Percentiles rank a stretch among this genome's conserved stretches.
Evolutionary conservation across 2,329 filamentous ascomycete genomes (phyloP).

Genomic region (Penicillium sclerotigenum): DNA sequence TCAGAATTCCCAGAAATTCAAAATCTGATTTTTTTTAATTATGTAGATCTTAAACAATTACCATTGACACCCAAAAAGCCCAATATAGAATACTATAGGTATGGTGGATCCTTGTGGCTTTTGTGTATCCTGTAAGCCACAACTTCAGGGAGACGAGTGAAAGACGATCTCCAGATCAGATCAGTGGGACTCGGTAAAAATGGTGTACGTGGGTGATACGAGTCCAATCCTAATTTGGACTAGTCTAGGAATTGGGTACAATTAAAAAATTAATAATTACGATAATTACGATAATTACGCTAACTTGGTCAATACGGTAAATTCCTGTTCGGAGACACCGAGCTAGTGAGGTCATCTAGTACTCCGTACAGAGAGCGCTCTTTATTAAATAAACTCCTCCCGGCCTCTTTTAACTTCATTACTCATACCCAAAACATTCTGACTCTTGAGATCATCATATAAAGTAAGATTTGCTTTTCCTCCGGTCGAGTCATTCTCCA

Average conservation of each 20-base stretch:
- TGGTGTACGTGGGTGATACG: background rate
- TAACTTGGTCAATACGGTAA: slow-evolving; percentile 4
- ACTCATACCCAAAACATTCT: slow-evolving; percentile 6
- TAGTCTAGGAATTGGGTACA: slow-evolving; percentile 1
- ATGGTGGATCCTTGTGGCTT: slow-evolving; percentile 8
- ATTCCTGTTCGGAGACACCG: slow-evolving; percentile 1
- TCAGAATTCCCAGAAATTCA: background rate
- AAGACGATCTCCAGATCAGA: slow-evolving; percentile 12
- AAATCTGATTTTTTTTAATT: background rate
- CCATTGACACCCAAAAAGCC: background rate
- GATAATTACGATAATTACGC: background rate
- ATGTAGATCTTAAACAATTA: slow-evolving; percentile 2
- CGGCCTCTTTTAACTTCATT: slow-evolving; percentile 12
- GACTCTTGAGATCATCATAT: slow-evolving; percentile 8
- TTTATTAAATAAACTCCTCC: slow-evolving; percentile 15
- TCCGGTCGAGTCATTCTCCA: slow-evolving; percentile 23
- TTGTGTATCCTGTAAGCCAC: slow-evolving; percentile 11
- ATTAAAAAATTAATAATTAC: background rate
- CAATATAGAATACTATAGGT: slow-evolving; percentile 3
- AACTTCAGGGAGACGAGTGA: slow-evolving; percentile 1
- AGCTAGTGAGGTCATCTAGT: slow-evolving; percentile 8
- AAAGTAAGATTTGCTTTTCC: slow-evolving; percentile 4
- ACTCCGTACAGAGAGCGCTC: slow-evolving; percentile 2
- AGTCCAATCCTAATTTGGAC: slow-evolving; percentile 5
- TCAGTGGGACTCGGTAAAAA: slow-evolving; percentile 18